Base-by-base conservation (phyloP, 1,139 yeast genomes). In the Blastobotrys malaysiensis region DNA sequence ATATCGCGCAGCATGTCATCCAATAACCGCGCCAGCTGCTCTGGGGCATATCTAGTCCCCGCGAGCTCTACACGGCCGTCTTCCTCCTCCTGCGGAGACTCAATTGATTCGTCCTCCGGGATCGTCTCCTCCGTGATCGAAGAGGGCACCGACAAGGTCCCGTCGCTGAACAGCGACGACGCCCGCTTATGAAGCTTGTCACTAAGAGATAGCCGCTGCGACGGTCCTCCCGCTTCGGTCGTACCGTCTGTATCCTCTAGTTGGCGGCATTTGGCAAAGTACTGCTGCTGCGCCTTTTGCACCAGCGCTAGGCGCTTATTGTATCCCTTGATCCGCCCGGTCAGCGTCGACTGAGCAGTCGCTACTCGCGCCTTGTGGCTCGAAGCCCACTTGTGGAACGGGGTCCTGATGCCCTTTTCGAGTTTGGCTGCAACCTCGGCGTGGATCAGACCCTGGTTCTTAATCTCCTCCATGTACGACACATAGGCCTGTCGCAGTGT, bases 231-330 rank as follows among this genome's bases (percentile, higher is more conserved):
- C 6, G 7, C 14, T n/a, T 36, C 45, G 9, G 45, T 27, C 9
- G 31, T 22, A 5, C 14, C 62, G 18, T 65, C 68, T 24, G 59
- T 46, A 53, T 85, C 89, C 65, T 88, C 96, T 57, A 85, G 72
- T 61, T 80, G 76, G 55, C 93, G 74, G 66, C 95, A 86, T 65
- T 84, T 84, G 65, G 82, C 81, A 71, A 85, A 87, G 65, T 86
- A 89, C 51, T 74, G 76, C 66, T 80, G 79, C 61, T 83, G 89
- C 27, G 79, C 68, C 63, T 79, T 83, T 51, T 80, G 81, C 49
- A 81, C 82, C 46, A 70, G 68, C n/a, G 64, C 64, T 55, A 73
- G 73, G 51, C 74, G 71, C 52, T 64, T 69, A 52, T 79, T 77
- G 66, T 81, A 85, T 36, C 69, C 76, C 55, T 77, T 77, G 52